A percentile compares a stretch with the other conserved stretches of the same genome.
phyloP scores from a whole-genome alignment of 1,284 basidiomycete genomes.

The Trichosporon faecale region DNA sequence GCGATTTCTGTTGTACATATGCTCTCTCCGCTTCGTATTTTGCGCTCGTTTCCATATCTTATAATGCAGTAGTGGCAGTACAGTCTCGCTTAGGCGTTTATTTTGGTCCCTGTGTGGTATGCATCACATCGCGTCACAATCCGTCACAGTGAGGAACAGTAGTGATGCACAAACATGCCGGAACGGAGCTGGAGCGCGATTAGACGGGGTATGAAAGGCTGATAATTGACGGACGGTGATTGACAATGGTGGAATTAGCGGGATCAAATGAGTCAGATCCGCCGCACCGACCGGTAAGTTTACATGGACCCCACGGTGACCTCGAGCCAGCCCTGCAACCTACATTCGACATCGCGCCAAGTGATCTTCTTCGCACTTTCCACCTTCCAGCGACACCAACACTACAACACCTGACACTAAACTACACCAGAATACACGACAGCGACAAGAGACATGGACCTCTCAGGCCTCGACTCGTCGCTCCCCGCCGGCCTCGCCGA shows the following conservation, averaged over 20 bases:
- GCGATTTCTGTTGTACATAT: background rate
- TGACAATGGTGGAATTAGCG: background rate
- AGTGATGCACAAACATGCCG: background rate
- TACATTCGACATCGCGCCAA: background rate
- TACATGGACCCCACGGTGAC: background rate
- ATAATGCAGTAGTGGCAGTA: background rate
- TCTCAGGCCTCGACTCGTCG: conserved; percentile 48
- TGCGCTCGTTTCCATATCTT: background rate
- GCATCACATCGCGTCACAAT: background rate
- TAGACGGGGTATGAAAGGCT: background rate
- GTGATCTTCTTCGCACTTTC: background rate
- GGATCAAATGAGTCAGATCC: background rate
- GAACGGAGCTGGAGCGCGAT: background rate
- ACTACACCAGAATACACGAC: background rate
- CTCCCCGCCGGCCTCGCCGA: conserved; percentile 49
- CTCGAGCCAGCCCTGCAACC: background rate
- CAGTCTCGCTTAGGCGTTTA: background rate
- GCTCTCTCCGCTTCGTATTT: background rate
- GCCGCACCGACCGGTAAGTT: conserved; percentile 5
- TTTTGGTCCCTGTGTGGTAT: background rate
- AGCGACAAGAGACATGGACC: conserved; percentile 38
- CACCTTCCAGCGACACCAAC: background rate
- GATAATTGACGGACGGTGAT: background rate
- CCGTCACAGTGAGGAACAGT: background rate
- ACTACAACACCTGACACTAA: too few species aligned